Conservation (phyloP, 257 asterid genomes). For the Solanum neorickii region DNA sequence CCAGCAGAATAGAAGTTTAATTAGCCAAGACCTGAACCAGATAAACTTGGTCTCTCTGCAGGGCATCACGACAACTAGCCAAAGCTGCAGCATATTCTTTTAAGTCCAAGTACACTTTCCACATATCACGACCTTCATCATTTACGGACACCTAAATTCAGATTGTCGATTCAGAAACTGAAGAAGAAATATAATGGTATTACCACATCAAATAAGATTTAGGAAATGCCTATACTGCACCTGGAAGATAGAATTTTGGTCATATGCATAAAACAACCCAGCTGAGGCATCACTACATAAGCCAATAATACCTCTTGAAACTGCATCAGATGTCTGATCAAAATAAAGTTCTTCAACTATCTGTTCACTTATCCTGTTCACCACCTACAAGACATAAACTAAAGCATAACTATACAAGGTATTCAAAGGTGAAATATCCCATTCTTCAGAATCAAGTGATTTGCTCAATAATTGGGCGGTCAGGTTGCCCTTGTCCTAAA, state of each 20-base stretch:
- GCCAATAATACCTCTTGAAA: conserved; percentile 71
- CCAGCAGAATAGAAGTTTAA: neutral
- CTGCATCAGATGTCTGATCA: conserved; percentile 79
- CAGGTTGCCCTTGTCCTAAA: neutral
- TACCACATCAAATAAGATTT: conserved; percentile 2
- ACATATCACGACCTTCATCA: conserved; percentile 97
- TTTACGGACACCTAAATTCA: conserved; percentile 69
- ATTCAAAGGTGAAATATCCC: neutral
- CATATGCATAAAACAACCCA: conserved; percentile 93
- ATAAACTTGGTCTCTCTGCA: conserved; percentile 96
- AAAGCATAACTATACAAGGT: neutral
- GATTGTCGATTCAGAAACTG: conserved; percentile 3
- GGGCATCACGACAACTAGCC: conserved; percentile 81
- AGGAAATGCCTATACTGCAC: conserved; percentile 19
- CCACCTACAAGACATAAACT: conserved; percentile 41
- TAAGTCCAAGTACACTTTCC: conserved; percentile 93
- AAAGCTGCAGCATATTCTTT: conserved; percentile 87
- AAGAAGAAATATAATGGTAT: neutral
- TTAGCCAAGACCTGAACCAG: conserved; percentile 66
- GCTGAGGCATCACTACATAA: conserved; percentile 98
- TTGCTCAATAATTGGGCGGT: neutral
- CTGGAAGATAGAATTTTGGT: conserved; percentile 91
- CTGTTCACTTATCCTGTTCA: conserved; percentile 89
- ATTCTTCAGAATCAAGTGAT: neutral
- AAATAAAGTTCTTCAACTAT: conserved; percentile 83